These are phyloP conservation scores for Backusella morwellensis DNA, from an alignment of 192 early-diverging fungal genomes.

Conservation along the genomic window DNA sequence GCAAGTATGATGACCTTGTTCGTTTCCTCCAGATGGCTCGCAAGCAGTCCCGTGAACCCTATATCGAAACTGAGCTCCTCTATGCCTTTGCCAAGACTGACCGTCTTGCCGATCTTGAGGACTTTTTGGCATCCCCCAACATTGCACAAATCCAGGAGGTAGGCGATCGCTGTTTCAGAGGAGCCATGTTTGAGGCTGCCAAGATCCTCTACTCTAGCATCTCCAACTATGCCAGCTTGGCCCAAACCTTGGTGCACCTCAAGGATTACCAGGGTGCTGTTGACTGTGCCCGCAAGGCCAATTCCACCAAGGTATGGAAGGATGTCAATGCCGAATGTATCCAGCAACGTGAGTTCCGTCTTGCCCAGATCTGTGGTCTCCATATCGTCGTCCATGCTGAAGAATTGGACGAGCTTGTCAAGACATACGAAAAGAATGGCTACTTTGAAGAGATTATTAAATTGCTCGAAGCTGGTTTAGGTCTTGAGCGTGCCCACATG, in stretches of 20 bases:
- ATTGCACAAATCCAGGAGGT: constrained; percentile 91
- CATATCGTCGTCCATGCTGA: constrained; percentile 97
- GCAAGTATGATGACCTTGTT: constrained; percentile 93
- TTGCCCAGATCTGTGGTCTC: constrained; percentile 98
- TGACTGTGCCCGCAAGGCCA: constrained; percentile 98
- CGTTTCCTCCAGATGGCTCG: constrained; percentile 96
- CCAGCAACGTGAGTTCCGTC: constrained; percentile 89
- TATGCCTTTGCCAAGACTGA: constrained; percentile 97
- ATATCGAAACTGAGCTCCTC: constrained; percentile 93
- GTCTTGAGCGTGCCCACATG: constrained; percentile 99
- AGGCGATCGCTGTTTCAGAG: constrained; percentile 95
- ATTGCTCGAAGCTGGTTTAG: constrained; percentile 91
- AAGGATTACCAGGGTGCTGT: constrained; percentile 96
- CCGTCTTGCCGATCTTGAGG: constrained; percentile 88
- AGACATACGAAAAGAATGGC: constrained; percentile 85
- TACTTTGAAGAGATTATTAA: constrained; percentile 89
- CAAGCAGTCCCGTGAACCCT: constrained; percentile 91
- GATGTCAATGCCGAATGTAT: constrained; percentile 98
- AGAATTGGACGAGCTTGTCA: constrained; percentile 88
- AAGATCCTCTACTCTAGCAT: constrained; percentile 94
- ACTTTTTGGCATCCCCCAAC: constrained; percentile 90
- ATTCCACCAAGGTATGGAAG: constrained; percentile 99
- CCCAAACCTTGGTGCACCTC: constrained; percentile 94
- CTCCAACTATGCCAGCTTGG: constrained; percentile 96
- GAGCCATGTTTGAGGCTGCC: constrained; percentile 90